Base-by-base conservation (phyloP, 208 protist species). In the Acanthamoeba culbertsoni region DNA sequence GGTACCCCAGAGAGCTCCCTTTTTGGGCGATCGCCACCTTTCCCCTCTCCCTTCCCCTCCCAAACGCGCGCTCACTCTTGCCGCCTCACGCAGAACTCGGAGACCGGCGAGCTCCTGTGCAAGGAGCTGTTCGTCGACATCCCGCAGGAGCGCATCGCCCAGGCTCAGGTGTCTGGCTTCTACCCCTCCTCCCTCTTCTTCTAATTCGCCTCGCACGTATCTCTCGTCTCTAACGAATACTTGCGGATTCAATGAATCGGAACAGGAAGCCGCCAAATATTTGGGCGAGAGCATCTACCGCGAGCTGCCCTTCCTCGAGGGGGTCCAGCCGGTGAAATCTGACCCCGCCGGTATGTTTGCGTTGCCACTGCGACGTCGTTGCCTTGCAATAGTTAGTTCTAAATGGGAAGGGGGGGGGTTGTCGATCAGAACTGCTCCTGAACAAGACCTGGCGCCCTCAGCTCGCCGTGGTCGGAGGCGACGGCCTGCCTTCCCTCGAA, bases 361-460 rank as follows among this genome's bases (percentile, higher is more conserved):
- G n/a, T n/a, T n/a, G n/a, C n/a, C n/a, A n/a, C n/a, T n/a, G n/a
- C n/a, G n/a, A n/a, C n/a, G n/a, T n/a, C n/a, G n/a, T n/a, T n/a
- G n/a, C n/a, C n/a, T n/a, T n/a, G n/a, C n/a, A n/a, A n/a, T n/a
- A n/a, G n/a, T n/a, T n/a, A n/a, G n/a, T n/a, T n/a, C n/a, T n/a
- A n/a, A n/a, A n/a, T n/a, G n/a, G n/a, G n/a, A n/a, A n/a, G n/a
- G n/a, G n/a, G n/a, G n/a, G n/a, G n/a, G n/a, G n/a, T n/a, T 35
- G 31, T 26, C 35, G 31, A 20, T 23, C 63, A 84, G 48, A 97
- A 68, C 94, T 99, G 1, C 95, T 98, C 42, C 93, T 98, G 59
- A 94, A 95, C 45, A 98, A 98, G 93, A 98, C 97, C 33, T 99
- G 98, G 98, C 98, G 97, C 91, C 98, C 98, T 43, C 96, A 94